Evolutionary conservation across 495 filamentous ascomycete species (phyloP).

Genomic region (Xylaria longipes): DNA sequence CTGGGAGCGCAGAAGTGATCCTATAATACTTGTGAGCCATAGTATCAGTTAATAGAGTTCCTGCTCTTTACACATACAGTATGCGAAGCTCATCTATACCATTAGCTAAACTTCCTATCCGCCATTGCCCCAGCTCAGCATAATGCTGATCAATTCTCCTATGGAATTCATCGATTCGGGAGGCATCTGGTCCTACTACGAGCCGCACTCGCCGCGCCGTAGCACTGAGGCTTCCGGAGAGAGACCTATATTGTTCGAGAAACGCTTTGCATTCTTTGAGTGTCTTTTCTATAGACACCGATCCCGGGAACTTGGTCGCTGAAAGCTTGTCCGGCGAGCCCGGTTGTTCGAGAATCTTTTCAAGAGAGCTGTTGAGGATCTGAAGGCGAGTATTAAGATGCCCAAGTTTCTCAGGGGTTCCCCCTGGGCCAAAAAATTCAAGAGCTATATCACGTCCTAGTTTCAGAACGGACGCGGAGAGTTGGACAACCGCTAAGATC

Average conservation of each 20-base stretch:
- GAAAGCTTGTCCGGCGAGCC: conserved; percentile 18
- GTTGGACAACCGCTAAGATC: conserved; percentile 33
- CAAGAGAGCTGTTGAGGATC: conserved; percentile 25
- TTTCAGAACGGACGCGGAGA: conserved; percentile 30
- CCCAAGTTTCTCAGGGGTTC: conserved; percentile 28
- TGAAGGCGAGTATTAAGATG: conserved; percentile 32
- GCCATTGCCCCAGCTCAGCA: conserved; percentile 30
- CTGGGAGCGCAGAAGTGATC: conserved; percentile 2
- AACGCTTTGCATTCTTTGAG: conserved; percentile 35
- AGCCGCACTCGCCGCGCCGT: conserved; percentile 29
- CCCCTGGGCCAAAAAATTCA: conserved; percentile 32
- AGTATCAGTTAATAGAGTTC: conserved; percentile 5
- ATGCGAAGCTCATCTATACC: conserved; percentile 21
- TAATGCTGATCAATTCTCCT: conserved; percentile 32
- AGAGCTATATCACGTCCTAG: conserved; percentile 29
- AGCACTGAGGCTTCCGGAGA: conserved; percentile 14
- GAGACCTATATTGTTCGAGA: conserved; percentile 33
- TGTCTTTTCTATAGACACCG: conserved; percentile 29
- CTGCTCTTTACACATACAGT: conserved; percentile 27
- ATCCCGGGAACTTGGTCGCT: conserved; percentile 23
- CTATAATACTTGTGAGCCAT: neutral
- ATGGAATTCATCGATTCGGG: conserved; percentile 32
- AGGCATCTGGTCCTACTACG: conserved; percentile 27
- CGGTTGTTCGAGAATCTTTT: conserved; percentile 24
- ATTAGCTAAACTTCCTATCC: conserved; percentile 15